Evolutionary conservation across 2,329 filamentous ascomycete species (phyloP), one percentile per base, ranked within the genome.

Genomic region (Fusarium chaquense): DNA sequence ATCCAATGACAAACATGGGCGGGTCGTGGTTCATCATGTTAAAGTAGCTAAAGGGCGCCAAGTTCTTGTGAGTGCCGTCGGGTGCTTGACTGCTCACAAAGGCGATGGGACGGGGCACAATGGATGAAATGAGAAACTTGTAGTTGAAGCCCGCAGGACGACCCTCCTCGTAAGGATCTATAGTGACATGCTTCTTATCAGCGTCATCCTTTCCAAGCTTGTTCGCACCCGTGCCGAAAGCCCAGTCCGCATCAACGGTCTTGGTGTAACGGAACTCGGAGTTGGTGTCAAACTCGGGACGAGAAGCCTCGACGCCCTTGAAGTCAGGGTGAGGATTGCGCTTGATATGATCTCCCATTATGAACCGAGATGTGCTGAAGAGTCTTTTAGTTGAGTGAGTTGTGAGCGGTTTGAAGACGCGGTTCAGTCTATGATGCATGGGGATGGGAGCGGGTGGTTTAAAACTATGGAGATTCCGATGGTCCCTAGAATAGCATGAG

Each of bases 11-110:
- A 79, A 98, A 97, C 44, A 97, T 83, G 0, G 94, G 94, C 6
- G 94, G 95, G 77, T 98, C 94, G 78, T 96, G 92, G 78, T 89
- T 89, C 71, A 97, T 85, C 67, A 97, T 80, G 78, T 93, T 91
- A 78, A 94, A 93, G 83, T 96, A 98, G 76, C 88, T 92, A 79
- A 96, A 97, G 0, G 94, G 94, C 0, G 94, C 93, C 4, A 98
- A 85, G 80, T 98, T 98, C 18, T 77, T 84, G 69, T 69, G 83
- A 35, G 75, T 79, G 24, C 92, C 93, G 74, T 94, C 91, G 5
- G 79, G 73, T 24, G 83, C 83, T 55, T 80, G 77, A 12, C 88
- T 88, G 63, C 85, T 87, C 33, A 90, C 76, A 77, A 90, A 87
- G 54, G 86, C 88, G 76, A 98, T 91, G 15, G 95, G 95, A 15